Conservation (phyloP, 2,329 filamentous ascomycete genomes). For the Aspergillus sp. region DNA sequence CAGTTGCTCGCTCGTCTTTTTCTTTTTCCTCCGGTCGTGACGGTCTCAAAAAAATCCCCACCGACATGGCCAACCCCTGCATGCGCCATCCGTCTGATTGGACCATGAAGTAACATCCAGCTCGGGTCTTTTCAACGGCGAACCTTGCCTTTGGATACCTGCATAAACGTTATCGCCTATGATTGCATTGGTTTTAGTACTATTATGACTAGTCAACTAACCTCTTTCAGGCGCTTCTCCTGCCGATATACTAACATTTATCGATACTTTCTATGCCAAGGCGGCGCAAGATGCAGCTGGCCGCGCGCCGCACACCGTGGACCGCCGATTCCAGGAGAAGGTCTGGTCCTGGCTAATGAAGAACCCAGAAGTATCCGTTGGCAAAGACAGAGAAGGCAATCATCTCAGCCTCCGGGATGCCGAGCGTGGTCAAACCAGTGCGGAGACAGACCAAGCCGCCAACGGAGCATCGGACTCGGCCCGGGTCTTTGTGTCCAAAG, state of each 20-base stretch:
- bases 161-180: not conserved
- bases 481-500: conserved; percentile 55
- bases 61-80: conserved; percentile 7
- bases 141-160: not conserved
- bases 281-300: conserved; percentile 20
- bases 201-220: not conserved
- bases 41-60: not conserved
- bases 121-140: not conserved
- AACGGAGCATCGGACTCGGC: conserved; percentile 4
- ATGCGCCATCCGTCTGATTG: conserved; percentile 8
- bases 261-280: conserved; percentile 39
- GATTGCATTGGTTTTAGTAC: not conserved
- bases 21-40: conserved; percentile 7
- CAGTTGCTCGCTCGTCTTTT: conserved; percentile 11
- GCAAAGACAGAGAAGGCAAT: conserved; percentile 44
- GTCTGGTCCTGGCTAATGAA: conserved; percentile 60
- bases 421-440: conserved; percentile 25
- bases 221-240: conserved; percentile 36
- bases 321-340: conserved; percentile 54
- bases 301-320: conserved; percentile 39
- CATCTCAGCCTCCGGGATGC: conserved; percentile 44
- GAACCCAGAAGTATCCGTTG: conserved; percentile 58
- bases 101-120: not conserved
- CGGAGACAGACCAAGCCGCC: conserved; percentile 3
- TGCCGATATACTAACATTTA: conserved; percentile 36